Evolutionary conservation across 2,329 filamentous ascomycete species (phyloP).

Genomic region (Annulohypoxylon truncatum): DNA sequence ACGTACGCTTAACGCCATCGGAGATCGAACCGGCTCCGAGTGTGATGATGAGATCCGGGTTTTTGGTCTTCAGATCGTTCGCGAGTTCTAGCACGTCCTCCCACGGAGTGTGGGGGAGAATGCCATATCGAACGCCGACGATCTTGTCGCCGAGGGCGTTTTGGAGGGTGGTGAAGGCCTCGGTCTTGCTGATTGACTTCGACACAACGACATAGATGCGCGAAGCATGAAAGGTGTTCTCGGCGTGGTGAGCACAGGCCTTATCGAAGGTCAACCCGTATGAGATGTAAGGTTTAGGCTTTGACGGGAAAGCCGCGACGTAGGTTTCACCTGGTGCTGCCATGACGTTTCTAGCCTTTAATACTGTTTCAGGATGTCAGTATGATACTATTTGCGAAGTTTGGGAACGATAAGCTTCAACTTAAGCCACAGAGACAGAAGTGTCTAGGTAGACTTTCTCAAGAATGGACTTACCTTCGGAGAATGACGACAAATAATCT

Average conservation of each 20-base stretch:
- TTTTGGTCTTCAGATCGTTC: constrained; percentile 41
- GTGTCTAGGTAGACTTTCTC: not conserved
- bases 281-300: constrained; percentile 41
- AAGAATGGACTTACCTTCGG: not conserved
- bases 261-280: constrained; percentile 45
- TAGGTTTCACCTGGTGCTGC: constrained; percentile 34
- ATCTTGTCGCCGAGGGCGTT: constrained; percentile 43
- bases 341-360: constrained; percentile 22
- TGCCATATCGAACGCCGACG: constrained; percentile 47
- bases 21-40: constrained; percentile 50
- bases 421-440: not conserved
- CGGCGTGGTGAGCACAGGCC: constrained; percentile 47
- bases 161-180: constrained; percentile 43
- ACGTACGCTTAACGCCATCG: constrained; percentile 48
- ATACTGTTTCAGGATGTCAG: constrained; percentile 20
- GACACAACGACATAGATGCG: constrained; percentile 50
- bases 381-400: constrained; percentile 9
- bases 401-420: constrained; percentile 5
- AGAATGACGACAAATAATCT: not conserved
- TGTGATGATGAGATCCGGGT: constrained; percentile 48
- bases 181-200: constrained; percentile 48
- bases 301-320: constrained; percentile 12
- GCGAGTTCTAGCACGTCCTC: constrained; percentile 48
- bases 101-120: constrained; percentile 49
- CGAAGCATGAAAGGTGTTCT: constrained; percentile 43